Percentiles rank a stretch among this genome's conserved stretches.
phyloP scores from a whole-genome alignment of 257 asterid species.

The Nicotiana sylvestris region DNA sequence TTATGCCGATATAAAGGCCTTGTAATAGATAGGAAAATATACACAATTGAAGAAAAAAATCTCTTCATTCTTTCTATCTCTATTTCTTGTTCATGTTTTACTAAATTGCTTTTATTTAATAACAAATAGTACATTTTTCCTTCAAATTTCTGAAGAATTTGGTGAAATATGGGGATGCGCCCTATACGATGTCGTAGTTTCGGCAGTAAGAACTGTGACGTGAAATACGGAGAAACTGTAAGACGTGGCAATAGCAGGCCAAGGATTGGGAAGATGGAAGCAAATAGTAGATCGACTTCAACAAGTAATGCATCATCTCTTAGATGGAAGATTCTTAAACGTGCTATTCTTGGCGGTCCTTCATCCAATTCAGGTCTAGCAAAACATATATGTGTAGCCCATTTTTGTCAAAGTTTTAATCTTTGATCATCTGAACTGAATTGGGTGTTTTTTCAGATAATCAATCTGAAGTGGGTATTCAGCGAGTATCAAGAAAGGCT shows the following conservation, averaged over 20 bases:
- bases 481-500: slow-evolving; percentile 56
- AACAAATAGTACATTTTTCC: too few relatives aligned
- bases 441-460: slow-evolving; percentile 34
- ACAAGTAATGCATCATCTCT: slow-evolving; percentile 45
- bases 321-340: slow-evolving; percentile 78
- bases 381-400: not conserved
- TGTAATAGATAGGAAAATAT: too few relatives aligned
- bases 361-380: slow-evolving; percentile 34
- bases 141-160: not conserved
- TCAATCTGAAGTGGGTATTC: slow-evolving; percentile 38
- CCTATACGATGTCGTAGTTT: not conserved
- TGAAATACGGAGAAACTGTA: not conserved
- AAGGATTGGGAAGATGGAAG: slow-evolving; percentile 26
- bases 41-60: too few relatives aligned
- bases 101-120: too few relatives aligned
- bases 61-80: too few relatives aligned
- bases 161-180: not conserved
- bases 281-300: slow-evolving; percentile 14
- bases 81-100: too few relatives aligned
- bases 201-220: not conserved
- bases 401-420: not conserved
- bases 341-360: slow-evolving; percentile 50
- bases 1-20: too few relatives aligned
- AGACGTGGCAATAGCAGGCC: not conserved
- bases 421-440: not conserved